Evolutionary conservation across 1,139 yeast genomes (phyloP).

Genomic region (Arxiozyma heterogenica): DNA sequence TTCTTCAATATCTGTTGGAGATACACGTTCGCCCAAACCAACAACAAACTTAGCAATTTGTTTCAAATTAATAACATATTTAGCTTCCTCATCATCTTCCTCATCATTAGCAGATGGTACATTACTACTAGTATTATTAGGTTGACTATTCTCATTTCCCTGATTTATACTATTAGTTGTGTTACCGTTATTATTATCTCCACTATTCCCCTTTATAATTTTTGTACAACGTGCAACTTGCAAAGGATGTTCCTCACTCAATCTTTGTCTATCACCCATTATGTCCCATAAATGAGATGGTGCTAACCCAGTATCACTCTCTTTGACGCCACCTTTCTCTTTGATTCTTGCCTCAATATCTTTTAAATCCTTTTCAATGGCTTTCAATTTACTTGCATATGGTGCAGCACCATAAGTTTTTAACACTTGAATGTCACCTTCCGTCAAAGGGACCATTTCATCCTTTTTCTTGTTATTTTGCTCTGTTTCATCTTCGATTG

Average conservation of each 20-base stretch:
- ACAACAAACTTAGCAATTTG: slow-evolving; percentile 98
- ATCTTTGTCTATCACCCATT: slow-evolving; percentile 88
- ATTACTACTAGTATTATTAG: background rate
- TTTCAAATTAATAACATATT: slow-evolving; percentile 91
- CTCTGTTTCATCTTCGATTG: slow-evolving; percentile 58
- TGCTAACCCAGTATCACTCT: slow-evolving; percentile 91
- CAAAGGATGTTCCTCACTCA: slow-evolving; percentile 88
- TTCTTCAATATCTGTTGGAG: slow-evolving; percentile 98
- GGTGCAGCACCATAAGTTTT: slow-evolving; percentile 98
- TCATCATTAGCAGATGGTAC: slow-evolving; percentile 31
- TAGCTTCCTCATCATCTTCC: slow-evolving; percentile 74
- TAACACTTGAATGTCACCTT: slow-evolving; percentile 93
- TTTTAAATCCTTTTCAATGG: slow-evolving; percentile 76
- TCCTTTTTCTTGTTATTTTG: slow-evolving; percentile 51
- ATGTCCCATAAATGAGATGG: slow-evolving; percentile 97
- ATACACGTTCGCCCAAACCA: slow-evolving; percentile 89
- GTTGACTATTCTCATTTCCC: slow-evolving; percentile 8
- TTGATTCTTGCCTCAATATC: slow-evolving; percentile 77
- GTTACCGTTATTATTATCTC: slow-evolving; percentile 14
- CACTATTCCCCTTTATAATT: slow-evolving; percentile 56
- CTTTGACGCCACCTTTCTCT: slow-evolving; percentile 89
- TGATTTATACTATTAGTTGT: slow-evolving; percentile 24
- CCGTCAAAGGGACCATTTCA: slow-evolving; percentile 79
- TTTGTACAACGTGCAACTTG: slow-evolving; percentile 99
- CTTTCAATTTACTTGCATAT: slow-evolving; percentile 70